Conservation (phyloP, 2,329 filamentous ascomycete species). For the Pseudogymnoascus pannorum region DNA sequence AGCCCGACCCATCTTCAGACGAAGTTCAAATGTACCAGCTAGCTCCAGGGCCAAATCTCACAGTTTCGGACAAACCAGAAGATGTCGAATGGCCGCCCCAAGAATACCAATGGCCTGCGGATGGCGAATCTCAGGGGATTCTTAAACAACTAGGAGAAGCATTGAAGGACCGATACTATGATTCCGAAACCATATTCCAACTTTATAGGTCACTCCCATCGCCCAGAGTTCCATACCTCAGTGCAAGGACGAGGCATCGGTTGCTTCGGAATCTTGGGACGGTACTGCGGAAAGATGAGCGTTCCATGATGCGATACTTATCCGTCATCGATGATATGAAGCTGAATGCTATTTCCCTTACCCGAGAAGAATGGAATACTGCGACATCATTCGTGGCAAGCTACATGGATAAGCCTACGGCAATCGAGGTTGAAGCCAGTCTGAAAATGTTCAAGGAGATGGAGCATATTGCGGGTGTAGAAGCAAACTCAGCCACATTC, state of each 20-base stretch:
- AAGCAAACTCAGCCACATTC: conserved; percentile 73
- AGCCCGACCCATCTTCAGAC: conserved; percentile 39
- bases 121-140: conserved; percentile 20
- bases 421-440: conserved; percentile 57
- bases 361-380: conserved; percentile 68
- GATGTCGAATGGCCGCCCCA: conserved; percentile 34
- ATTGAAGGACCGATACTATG: conserved; percentile 16
- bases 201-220: conserved; percentile 30
- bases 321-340: conserved; percentile 78
- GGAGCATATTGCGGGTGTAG: conserved; percentile 63
- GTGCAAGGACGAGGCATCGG: conserved; percentile 22
- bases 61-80: conserved; percentile 42
- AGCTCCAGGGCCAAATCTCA: conserved; percentile 41
- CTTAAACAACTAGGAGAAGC: conserved; percentile 17
- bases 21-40: conserved; percentile 39
- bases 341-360: conserved; percentile 61
- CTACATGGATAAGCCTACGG: conserved; percentile 53
- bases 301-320: conserved; percentile 73
- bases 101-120: conserved; percentile 24
- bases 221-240: conserved; percentile 27
- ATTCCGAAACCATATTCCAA: conserved; percentile 27
- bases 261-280: conserved; percentile 26
- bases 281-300: conserved; percentile 29
- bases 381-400: conserved; percentile 74
- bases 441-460: conserved; percentile 82